Evolutionary conservation across 306 rosid species (phyloP).

Genomic region (Coriaria nepalensis): DNA sequence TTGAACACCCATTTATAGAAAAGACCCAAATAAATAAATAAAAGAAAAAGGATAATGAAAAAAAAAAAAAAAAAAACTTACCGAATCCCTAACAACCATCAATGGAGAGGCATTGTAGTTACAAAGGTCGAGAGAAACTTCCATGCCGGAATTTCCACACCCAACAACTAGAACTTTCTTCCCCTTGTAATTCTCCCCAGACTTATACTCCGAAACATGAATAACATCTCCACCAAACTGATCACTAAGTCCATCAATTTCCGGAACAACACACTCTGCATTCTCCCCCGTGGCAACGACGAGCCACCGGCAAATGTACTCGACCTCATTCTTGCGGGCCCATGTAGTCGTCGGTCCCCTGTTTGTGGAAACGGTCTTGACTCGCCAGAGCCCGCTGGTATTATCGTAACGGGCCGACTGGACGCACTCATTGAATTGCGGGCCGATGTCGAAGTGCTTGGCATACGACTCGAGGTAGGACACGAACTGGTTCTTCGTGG

Average conservation of each 20-base stretch:
- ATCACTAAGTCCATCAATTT: slow-evolving; percentile 47
- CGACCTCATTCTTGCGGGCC: slow-evolving; percentile 26
- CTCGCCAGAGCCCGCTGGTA: slow-evolving; percentile 73
- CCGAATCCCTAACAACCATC: slow-evolving; percentile 67
- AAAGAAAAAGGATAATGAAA: too few species aligned
- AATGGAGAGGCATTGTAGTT: slow-evolving; percentile 68
- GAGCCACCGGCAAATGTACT: slow-evolving; percentile 77
- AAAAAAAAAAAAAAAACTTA: slow-evolving; percentile 9
- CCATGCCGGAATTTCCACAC: slow-evolving; percentile 50
- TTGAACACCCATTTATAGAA: too few species aligned
- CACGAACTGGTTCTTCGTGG: slow-evolving; percentile 65
- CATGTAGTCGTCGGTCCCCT: slow-evolving; percentile 3
- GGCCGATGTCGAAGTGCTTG: slow-evolving; percentile 48
- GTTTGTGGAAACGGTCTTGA: slow-evolving; percentile 31
- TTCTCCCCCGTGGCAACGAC: slow-evolving; percentile 95
- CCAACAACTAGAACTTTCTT: slow-evolving; percentile 51
- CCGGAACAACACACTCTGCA: slow-evolving; percentile 76
- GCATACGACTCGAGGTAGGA: slow-evolving; percentile 75
- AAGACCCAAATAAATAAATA: too few species aligned
- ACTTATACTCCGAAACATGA: slow-evolving; percentile 32
- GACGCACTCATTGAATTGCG: slow-evolving; percentile 67
- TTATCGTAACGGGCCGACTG: slow-evolving; percentile 58
- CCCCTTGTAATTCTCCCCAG: slow-evolving; percentile 18
- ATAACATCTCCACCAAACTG: slow-evolving; percentile 26
- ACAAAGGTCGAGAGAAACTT: slow-evolving; percentile 67